Conservation (phyloP, 345 rosid genomes). For the Cardamine resedifolia region DNA sequence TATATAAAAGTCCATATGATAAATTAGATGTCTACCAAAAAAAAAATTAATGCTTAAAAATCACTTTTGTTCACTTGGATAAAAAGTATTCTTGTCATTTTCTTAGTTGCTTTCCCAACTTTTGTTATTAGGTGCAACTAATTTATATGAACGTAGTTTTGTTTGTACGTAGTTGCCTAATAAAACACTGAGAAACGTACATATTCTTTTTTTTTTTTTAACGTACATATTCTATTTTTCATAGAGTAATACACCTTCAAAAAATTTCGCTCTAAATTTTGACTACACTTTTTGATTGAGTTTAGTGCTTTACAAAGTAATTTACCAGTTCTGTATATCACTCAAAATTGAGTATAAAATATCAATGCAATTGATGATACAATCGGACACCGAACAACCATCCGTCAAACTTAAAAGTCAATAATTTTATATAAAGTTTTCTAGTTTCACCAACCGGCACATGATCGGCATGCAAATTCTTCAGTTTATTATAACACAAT, state of each 20-base stretch:
- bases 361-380: not conserved
- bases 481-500: slow-evolving; percentile 6
- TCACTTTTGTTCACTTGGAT: not conserved
- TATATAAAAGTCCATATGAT: not conserved
- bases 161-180: not conserved
- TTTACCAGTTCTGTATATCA: not conserved
- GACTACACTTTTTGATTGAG: not conserved
- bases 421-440: not conserved
- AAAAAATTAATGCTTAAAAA: not conserved
- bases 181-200: not conserved
- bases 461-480: slow-evolving; percentile 33
- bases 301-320: not conserved
- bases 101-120: not conserved
- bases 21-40: not conserved
- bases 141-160: not conserved
- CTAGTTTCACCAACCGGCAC: slow-evolving; percentile 35
- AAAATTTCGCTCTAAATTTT: not conserved
- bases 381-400: slow-evolving; percentile 12
- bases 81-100: not conserved
- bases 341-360: not conserved
- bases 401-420: slow-evolving; percentile 26
- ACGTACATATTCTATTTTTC: not conserved
- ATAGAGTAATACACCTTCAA: not conserved
- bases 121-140: not conserved
- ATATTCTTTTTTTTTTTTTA: too few species aligned